phyloP scores from a whole-genome alignment of 805 yeast genomes.

The Zygosaccharomyces kombuchaensis region DNA sequence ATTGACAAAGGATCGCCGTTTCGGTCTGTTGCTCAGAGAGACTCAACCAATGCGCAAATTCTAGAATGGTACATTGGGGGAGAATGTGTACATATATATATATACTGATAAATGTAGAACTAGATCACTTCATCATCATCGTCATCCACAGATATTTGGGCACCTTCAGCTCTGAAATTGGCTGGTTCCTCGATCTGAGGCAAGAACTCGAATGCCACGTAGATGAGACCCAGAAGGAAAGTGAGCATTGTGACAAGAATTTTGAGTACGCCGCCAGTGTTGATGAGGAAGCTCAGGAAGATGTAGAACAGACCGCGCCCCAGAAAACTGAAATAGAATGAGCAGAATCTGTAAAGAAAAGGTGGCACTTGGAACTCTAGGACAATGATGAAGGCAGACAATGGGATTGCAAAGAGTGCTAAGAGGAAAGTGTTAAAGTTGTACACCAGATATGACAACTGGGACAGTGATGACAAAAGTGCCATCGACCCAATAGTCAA shows the following conservation, averaged over 20 bases:
- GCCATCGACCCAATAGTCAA: slow-evolving; percentile 51
- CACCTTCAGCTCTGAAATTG: slow-evolving; percentile 64
- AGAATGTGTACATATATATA: slow-evolving; percentile 5
- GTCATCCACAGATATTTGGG: slow-evolving; percentile 34
- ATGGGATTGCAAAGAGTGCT: slow-evolving; percentile 52
- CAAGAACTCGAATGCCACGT: slow-evolving; percentile 59
- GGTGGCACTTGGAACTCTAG: slow-evolving; percentile 45
- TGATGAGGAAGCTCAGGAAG: slow-evolving; percentile 46
- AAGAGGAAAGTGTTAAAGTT: slow-evolving; percentile 44
- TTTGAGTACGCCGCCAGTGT: slow-evolving; percentile 54
- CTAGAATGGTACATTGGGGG: neutral
- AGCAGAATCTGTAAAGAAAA: slow-evolving; percentile 59
- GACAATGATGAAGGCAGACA: slow-evolving; percentile 51
- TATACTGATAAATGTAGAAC: slow-evolving; percentile 4
- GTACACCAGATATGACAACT: slow-evolving; percentile 17
- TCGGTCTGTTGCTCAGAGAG: slow-evolving; percentile 63
- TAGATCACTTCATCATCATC: slow-evolving; percentile 33
- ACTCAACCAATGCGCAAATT: slow-evolving; percentile 47
- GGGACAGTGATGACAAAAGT: slow-evolving; percentile 35
- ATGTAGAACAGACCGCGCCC: slow-evolving; percentile 46
- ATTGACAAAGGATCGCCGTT: slow-evolving; percentile 61
- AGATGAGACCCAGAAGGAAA: slow-evolving; percentile 57
- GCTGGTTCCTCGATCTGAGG: slow-evolving; percentile 77
- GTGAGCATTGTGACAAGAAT: slow-evolving; percentile 54
- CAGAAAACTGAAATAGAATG: slow-evolving; percentile 60